Conservation (phyloP, 1,284 basidiomycete genomes). For the Trametes hirsuta region DNA sequence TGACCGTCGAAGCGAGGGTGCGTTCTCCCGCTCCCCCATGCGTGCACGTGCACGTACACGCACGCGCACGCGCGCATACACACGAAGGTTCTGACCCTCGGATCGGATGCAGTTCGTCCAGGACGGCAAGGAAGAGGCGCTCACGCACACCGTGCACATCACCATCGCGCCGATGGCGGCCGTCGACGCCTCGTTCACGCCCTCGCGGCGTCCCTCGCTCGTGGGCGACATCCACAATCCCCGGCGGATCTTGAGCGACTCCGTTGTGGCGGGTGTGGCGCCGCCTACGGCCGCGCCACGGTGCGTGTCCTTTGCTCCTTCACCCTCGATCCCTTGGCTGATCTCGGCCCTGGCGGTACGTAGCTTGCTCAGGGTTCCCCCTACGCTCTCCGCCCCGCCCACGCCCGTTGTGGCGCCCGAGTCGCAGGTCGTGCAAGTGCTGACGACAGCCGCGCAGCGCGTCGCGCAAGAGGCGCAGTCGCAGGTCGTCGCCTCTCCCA, state of each 20-base stretch:
- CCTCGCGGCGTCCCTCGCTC: slow-evolving; percentile 64
- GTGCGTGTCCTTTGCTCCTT: slow-evolving; percentile 31
- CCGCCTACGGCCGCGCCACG: slow-evolving; percentile 32
- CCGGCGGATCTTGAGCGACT: slow-evolving; percentile 66
- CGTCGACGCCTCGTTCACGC: slow-evolving; percentile 59
- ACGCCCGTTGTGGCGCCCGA: slow-evolving; percentile 44
- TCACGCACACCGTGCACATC: slow-evolving; percentile 68
- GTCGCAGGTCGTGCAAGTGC: slow-evolving; percentile 72
- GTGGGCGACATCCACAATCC: slow-evolving; percentile 52
- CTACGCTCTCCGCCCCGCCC: slow-evolving; percentile 24
- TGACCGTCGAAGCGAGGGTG: slow-evolving; percentile 75
- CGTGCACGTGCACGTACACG: background rate
- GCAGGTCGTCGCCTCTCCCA: slow-evolving; percentile 59
- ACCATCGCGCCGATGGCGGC: slow-evolving; percentile 73
- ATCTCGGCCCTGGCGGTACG: slow-evolving; percentile 9
- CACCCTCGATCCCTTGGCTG: background rate
- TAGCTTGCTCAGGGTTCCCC: slow-evolving; percentile 28
- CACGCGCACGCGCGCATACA: background rate
- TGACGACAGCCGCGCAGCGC: slow-evolving; percentile 73
- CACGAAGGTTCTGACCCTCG: slow-evolving; percentile 19
- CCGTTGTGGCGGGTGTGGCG: slow-evolving; percentile 39
- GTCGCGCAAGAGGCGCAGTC: slow-evolving; percentile 74
- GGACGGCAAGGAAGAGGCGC: slow-evolving; percentile 71
- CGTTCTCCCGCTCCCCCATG: slow-evolving; percentile 21
- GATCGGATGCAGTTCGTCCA: slow-evolving; percentile 57